Evolutionary conservation across 2,329 filamentous ascomycete genomes (phyloP).

Genomic region (Aaosphaeria pasadenensis): DNA sequence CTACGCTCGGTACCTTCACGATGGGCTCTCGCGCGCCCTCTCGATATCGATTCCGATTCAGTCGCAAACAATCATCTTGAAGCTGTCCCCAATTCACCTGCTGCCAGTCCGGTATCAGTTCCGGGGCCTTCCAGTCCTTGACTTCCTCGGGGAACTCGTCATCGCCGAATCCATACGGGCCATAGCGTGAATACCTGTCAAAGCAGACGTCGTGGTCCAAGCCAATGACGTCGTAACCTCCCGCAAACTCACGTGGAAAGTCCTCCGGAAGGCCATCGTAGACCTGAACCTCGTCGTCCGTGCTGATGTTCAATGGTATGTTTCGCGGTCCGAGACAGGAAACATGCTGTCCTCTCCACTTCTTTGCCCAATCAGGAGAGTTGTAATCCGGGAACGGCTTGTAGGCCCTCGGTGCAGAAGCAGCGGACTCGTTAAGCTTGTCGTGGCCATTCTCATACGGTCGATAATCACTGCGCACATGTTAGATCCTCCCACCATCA

Average conservation of each 20-base stretch:
- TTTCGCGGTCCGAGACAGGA: slow-evolving; percentile 63
- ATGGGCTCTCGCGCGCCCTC: slow-evolving; percentile 39
- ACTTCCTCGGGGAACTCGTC: slow-evolving; percentile 51
- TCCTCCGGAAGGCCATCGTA: slow-evolving; percentile 54
- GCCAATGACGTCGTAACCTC: slow-evolving; percentile 37
- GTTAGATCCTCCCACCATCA: not conserved
- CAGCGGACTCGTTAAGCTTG: slow-evolving; percentile 20
- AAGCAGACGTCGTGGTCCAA: slow-evolving; percentile 59
- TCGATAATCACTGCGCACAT: slow-evolving; percentile 32
- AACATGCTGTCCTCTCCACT: slow-evolving; percentile 57
- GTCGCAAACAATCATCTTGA: slow-evolving; percentile 62
- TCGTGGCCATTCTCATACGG: slow-evolving; percentile 37
- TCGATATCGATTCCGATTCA: slow-evolving; percentile 63
- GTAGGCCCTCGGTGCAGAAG: slow-evolving; percentile 54
- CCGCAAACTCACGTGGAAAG: slow-evolving; percentile 36
- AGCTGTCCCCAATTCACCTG: slow-evolving; percentile 68
- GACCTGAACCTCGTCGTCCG: slow-evolving; percentile 63
- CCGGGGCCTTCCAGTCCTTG: slow-evolving; percentile 37
- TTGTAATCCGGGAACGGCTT: slow-evolving; percentile 73
- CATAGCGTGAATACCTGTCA: slow-evolving; percentile 53
- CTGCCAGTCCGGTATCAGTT: slow-evolving; percentile 55
- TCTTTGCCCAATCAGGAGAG: slow-evolving; percentile 56
- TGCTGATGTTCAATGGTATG: slow-evolving; percentile 49
- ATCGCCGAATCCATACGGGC: slow-evolving; percentile 57
- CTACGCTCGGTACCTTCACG: slow-evolving; percentile 25